These are phyloP conservation scores for Aspergillus novofumigatus DNA, from an alignment of 2,329 filamentous ascomycete species.

Conservation along the genomic window DNA sequence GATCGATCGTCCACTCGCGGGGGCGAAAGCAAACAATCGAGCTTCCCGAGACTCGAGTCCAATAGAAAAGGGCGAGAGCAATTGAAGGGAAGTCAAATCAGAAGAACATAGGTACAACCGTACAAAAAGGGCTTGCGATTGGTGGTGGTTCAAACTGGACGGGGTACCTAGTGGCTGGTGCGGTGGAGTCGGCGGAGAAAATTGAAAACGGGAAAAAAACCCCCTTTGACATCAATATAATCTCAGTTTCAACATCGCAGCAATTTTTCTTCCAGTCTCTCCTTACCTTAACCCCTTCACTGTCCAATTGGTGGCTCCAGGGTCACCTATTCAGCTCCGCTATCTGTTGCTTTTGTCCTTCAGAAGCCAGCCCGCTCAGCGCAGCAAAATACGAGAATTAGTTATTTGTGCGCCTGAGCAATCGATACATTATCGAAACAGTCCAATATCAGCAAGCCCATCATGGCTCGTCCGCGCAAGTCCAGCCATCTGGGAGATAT, in stretches of 20 bases:
- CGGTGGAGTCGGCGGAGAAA: neutral
- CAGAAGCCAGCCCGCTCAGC: neutral
- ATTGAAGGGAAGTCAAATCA: neutral
- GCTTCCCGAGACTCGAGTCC: neutral
- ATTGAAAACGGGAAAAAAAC: no score
- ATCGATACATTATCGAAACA: neutral
- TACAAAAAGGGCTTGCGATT: neutral
- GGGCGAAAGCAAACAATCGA: neutral
- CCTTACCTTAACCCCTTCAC: neutral
- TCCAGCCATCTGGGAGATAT: constrained; percentile 46
- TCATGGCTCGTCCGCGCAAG: constrained; percentile 39
- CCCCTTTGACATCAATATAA: no score
- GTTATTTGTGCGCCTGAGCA: neutral
- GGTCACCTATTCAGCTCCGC: neutral
- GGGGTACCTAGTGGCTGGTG: neutral
- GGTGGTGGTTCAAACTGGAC: neutral
- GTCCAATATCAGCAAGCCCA: neutral
- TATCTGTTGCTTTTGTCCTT: neutral
- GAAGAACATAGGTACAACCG: neutral
- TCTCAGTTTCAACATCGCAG: neutral
- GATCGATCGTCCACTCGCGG: neutral
- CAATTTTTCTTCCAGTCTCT: neutral
- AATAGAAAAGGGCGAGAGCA: neutral
- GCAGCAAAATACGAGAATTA: neutral
- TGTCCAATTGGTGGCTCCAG: neutral